A percentile compares a stretch with the other conserved stretches of the same genome.
phyloP scores from a whole-genome alignment of 495 filamentous ascomycete genomes.

The Aspergillus wentii region DNA sequence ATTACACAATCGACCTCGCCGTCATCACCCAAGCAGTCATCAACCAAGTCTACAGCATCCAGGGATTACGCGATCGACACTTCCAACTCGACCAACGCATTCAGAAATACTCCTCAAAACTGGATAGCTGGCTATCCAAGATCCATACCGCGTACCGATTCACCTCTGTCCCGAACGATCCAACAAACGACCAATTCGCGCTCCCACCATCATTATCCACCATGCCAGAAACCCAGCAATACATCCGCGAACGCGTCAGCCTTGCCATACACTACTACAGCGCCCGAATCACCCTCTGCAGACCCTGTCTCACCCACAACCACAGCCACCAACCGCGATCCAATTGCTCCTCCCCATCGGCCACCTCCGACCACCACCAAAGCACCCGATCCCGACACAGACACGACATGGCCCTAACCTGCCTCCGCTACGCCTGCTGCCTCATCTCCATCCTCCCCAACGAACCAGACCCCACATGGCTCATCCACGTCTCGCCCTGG shows the following conservation, averaged over 20 bases:
- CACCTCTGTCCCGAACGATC: conserved; percentile 19
- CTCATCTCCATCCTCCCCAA: conserved; percentile 49
- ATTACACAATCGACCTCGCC: conserved; percentile 37
- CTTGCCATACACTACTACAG: conserved; percentile 54
- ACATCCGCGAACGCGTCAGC: conserved; percentile 24
- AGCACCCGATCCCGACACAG: conserved; percentile 38
- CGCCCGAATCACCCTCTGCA: conserved; percentile 49
- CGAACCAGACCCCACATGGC: conserved; percentile 24
- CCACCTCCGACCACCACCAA: conserved; percentile 19
- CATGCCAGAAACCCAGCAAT: conserved; percentile 5
- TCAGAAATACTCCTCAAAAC: conserved; percentile 28
- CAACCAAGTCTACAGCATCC: conserved; percentile 52
- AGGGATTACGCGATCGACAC: conserved; percentile 42
- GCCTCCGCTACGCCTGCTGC: conserved; percentile 51
- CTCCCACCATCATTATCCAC: conserved; percentile 11
- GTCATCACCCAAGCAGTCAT: conserved; percentile 49
- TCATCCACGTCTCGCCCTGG: conserved; percentile 52
- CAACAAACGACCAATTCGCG: conserved; percentile 1
- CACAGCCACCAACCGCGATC: neutral
- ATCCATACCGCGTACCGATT: conserved; percentile 45
- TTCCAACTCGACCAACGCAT: conserved; percentile 49
- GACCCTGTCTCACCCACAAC: conserved; percentile 49
- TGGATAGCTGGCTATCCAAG: conserved; percentile 49
- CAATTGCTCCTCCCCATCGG: neutral
- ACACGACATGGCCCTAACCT: conserved; percentile 43